A percentile compares a stretch with the other conserved stretches of the same genome.
These are phyloP conservation scores for Penicillium riverlandense DNA, from an alignment of 495 filamentous ascomycete genomes.

Conservation along the genomic window DNA sequence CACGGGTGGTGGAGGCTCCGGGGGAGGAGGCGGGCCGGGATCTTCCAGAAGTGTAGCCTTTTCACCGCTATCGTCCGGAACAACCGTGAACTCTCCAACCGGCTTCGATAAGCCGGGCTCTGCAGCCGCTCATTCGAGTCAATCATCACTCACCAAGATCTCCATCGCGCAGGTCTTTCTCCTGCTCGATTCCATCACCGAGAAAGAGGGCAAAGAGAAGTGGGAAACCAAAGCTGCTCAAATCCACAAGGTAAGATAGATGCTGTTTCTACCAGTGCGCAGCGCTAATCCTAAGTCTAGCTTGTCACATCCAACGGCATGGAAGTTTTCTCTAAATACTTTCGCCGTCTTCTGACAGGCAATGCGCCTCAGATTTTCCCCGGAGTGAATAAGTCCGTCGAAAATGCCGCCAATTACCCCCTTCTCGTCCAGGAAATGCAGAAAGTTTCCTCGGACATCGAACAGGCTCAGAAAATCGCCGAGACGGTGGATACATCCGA, in stretches of 20 bases:
- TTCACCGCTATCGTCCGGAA: constrained; percentile 56
- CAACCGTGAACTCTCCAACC: constrained; percentile 55
- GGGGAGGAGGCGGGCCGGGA: constrained; percentile 50
- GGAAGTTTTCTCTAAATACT: constrained; percentile 91
- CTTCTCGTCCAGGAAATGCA: constrained; percentile 77
- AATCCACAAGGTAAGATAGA: constrained; percentile 71
- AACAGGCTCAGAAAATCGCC: constrained; percentile 82
- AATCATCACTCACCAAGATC: constrained; percentile 65
- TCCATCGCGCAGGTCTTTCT: constrained; percentile 92
- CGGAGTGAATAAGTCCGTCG: constrained; percentile 57
- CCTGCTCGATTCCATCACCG: constrained; percentile 85
- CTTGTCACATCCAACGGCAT: constrained; percentile 93
- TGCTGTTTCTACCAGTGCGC: background rate
- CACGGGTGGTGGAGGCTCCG: constrained; percentile 52
- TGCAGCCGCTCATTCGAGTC: constrained; percentile 34
- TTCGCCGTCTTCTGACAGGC: constrained; percentile 74
- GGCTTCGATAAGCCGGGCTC: constrained; percentile 47
- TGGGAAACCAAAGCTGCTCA: constrained; percentile 89
- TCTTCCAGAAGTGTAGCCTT: constrained; percentile 51
- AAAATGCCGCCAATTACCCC: constrained; percentile 71
- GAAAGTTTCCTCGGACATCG: constrained; percentile 70
- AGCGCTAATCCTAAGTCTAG: constrained; percentile 36
- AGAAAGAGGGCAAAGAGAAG: constrained; percentile 83
- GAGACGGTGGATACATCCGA: constrained; percentile 83
- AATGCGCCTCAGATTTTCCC: constrained; percentile 86